phyloP scores from a whole-genome alignment of 805 yeast genomes.

The Lipomyces mesembrius region DNA sequence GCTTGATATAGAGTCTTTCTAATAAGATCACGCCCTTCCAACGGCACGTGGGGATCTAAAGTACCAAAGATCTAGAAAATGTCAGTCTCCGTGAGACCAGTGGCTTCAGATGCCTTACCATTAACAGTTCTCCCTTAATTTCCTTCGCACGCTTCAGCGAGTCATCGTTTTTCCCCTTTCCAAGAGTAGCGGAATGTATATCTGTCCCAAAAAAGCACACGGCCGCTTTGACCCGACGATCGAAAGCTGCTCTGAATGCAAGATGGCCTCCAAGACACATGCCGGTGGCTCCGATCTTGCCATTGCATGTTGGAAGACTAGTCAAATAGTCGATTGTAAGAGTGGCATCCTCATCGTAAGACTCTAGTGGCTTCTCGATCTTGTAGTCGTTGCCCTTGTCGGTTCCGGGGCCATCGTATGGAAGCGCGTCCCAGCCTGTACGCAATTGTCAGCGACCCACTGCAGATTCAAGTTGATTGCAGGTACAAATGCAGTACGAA shows the following conservation, averaged over 20 bases:
- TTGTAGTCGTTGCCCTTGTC: constrained; percentile 74
- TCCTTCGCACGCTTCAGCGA: constrained; percentile 62
- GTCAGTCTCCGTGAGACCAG: neutral
- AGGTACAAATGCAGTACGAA: neutral
- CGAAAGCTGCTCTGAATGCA: constrained; percentile 72
- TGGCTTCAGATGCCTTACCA: constrained; percentile 41
- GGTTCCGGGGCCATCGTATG: constrained; percentile 74
- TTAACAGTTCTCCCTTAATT: constrained; percentile 60
- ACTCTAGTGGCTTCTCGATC: constrained; percentile 64
- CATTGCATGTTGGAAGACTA: constrained; percentile 65
- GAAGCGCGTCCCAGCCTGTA: constrained; percentile 59
- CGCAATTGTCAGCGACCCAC: neutral
- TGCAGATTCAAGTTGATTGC: neutral
- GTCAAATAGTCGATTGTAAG: constrained; percentile 66
- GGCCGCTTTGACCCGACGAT: constrained; percentile 65
- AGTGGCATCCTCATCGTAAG: constrained; percentile 76
- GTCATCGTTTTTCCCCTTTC: constrained; percentile 67
- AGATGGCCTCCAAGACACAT: constrained; percentile 88
- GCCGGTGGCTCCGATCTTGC: constrained; percentile 79
- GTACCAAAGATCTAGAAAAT: constrained; percentile 65
- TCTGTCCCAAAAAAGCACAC: constrained; percentile 83
- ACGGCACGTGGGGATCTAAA: constrained; percentile 78
- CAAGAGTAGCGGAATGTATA: constrained; percentile 69
- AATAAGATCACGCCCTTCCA: constrained; percentile 74
- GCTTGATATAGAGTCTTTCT: constrained; percentile 62